Evolutionary conservation across 2,329 filamentous ascomycete genomes (phyloP).

Genomic region (Hymenoscyphus repandus): DNA sequence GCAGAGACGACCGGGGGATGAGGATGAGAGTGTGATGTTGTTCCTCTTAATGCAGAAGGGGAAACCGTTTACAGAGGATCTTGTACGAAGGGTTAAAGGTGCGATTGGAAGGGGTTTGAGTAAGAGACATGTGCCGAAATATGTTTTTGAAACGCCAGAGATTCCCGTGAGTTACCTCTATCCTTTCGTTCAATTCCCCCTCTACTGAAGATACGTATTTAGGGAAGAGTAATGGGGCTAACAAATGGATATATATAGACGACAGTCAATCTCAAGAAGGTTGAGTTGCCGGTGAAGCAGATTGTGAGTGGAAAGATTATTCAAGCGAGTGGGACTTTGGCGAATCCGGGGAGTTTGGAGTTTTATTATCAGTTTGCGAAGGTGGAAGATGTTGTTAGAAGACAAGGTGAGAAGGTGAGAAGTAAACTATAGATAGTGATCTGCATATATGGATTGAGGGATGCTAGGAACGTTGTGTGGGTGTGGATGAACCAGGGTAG

Average conservation of each 20-base stretch:
- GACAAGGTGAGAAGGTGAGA: slow-evolving; percentile 29
- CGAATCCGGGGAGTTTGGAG: slow-evolving; percentile 70
- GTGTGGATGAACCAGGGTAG: too few species aligned
- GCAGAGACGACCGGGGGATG: slow-evolving; percentile 58
- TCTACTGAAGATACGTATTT: background rate
- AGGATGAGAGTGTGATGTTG: slow-evolving; percentile 53
- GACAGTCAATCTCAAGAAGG: slow-evolving; percentile 81
- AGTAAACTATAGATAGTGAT: slow-evolving; percentile 48
- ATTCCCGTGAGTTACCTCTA: slow-evolving; percentile 59
- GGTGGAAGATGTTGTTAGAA: slow-evolving; percentile 52
- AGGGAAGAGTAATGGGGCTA: background rate
- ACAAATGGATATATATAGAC: slow-evolving; percentile 46
- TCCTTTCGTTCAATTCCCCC: background rate
- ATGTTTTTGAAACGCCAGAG: slow-evolving; percentile 73
- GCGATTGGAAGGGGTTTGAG: slow-evolving; percentile 63
- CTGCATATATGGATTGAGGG: too few species aligned
- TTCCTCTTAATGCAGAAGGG: slow-evolving; percentile 58
- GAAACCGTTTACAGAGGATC: slow-evolving; percentile 42
- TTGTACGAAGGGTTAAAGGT: slow-evolving; percentile 56
- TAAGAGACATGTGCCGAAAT: slow-evolving; percentile 71
- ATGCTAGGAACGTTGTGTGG: too few species aligned
- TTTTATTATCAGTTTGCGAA: slow-evolving; percentile 77
- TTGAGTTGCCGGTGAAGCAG: slow-evolving; percentile 78
- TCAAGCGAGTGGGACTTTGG: slow-evolving; percentile 69
- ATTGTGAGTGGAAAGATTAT: slow-evolving; percentile 72